Evolutionary conservation across 1,139 yeast genomes (phyloP), one percentile per base, ranked within the genome.

Genomic region (Debaryomycetaceae sp.): DNA sequence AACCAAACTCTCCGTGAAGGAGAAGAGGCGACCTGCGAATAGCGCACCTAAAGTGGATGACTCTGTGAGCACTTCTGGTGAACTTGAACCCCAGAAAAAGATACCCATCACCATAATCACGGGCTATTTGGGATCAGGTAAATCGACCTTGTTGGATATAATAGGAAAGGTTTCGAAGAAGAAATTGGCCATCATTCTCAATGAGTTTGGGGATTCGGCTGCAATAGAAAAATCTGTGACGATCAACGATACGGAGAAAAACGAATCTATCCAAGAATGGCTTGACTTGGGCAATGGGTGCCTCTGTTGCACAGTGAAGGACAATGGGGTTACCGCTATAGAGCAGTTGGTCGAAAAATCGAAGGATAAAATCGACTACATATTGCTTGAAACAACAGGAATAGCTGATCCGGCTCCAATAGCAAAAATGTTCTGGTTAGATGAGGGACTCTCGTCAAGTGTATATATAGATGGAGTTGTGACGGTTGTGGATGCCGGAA

Each of bases 351-450:
- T 93, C 54, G 85, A 82, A 41, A 77, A 83, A 41, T 79, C 85
- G 36, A 85, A 84, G 13, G 84, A 80, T 38, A 77, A 76, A 44
- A 91, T 93, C 47, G 99, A 95, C 62, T 87, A 93, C 58, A 90
- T 93, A 24, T 64, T 93, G 24, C 68, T 95, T 45, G 99, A 93
- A 60, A 95, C 99, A 0, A 89, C 97, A 0, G 99, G 99, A 0
- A 76, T 95, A n/a, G 99, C 99, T 0, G 98, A 93, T 60, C 99
- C 99, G 0, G 97, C 86, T 0, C 98, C 98, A 0, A 89, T 93
- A 34, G 97, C 97, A 6, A 81, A 83, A 53, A 93, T 93, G 97
- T 93, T 93, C 64, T 93, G 99, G 99, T 73, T 91, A 36, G 99
- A 93, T 62, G 95, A 87, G 34, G 97, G 93, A 0, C 69, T 93